Evolutionary conservation across 208 protist species (phyloP).

Genomic region (Phytomonas francai): DNA sequence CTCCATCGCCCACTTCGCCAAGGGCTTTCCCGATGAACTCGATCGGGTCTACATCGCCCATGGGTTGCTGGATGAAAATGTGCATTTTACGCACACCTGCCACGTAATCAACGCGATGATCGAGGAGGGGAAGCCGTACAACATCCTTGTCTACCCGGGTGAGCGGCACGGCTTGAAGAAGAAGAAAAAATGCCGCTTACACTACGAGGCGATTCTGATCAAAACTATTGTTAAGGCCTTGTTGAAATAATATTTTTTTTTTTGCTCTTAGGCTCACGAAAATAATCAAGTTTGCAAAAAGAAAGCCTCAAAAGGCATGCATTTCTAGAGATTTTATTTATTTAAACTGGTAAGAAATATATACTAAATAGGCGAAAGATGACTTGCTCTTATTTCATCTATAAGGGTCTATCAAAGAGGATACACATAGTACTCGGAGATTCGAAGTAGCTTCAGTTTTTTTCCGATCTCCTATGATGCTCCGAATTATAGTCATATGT

Average conservation of each 20-base stretch:
- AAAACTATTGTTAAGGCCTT: conserved; percentile 60
- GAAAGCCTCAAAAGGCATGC: too few species aligned
- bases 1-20: conserved; percentile 48
- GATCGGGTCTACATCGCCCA: conserved; percentile 89
- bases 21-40: conserved; percentile 73
- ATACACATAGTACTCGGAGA: too few species aligned
- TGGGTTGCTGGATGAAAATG: conserved; percentile 92
- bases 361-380: too few species aligned
- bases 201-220: conserved; percentile 69
- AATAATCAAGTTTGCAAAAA: too few species aligned
- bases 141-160: conserved; percentile 77
- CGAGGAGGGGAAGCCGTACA: conserved; percentile 75
- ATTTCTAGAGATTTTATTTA: too few species aligned
- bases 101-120: conserved; percentile 72
- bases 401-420: too few species aligned
- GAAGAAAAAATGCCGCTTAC: conserved; percentile 46
- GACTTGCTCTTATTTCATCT: too few species aligned
- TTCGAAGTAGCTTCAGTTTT: too few species aligned
- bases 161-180: conserved; percentile 85
- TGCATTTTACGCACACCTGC: conserved; percentile 85
- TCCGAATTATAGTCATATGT: too few species aligned
- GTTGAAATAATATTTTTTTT: not conserved
- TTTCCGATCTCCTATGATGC: too few species aligned
- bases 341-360: too few species aligned
- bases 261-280: too few species aligned